Evolutionary conservation across 2,329 filamentous ascomycete genomes (phyloP).

Genomic region (Septoria linicola): DNA sequence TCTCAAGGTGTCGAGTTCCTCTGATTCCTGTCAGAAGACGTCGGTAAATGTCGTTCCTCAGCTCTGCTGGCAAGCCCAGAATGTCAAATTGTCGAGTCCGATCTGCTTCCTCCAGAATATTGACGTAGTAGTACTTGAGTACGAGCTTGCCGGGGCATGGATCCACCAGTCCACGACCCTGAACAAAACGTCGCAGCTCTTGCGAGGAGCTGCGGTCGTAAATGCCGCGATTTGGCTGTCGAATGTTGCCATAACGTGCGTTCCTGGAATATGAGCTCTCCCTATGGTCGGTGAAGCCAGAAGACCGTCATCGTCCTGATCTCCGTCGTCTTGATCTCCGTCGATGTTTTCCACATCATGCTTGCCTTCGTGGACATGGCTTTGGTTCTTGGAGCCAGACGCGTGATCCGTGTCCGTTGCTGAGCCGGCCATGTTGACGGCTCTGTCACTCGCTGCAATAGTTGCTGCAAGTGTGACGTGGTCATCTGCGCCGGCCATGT

Average conservation of each 20-base stretch:
- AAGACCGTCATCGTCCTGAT: too few relatives aligned
- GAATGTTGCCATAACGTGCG: background rate
- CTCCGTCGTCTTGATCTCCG: too few relatives aligned
- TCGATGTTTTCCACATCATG: too few relatives aligned
- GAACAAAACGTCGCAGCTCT: conserved; percentile 24
- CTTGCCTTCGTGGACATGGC: too few relatives aligned
- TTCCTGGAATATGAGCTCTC: conserved; percentile 9
- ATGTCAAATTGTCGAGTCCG: conserved; percentile 21
- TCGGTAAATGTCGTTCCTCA: conserved; percentile 27
- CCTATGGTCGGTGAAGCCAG: too few relatives aligned
- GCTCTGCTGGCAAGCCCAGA: conserved; percentile 28
- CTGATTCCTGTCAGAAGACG: conserved; percentile 16
- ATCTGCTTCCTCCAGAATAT: conserved; percentile 18
- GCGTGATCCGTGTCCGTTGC: too few relatives aligned
- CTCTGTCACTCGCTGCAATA: too few relatives aligned
- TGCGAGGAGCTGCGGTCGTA: conserved; percentile 17
- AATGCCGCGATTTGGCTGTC: background rate
- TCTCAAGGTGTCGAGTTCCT: conserved; percentile 10
- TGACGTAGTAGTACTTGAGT: conserved; percentile 26
- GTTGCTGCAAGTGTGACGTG: too few relatives aligned
- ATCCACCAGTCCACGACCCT: conserved; percentile 20
- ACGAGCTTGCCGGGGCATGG: conserved; percentile 24
- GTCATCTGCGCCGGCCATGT: too few relatives aligned
- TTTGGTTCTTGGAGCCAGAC: too few relatives aligned
- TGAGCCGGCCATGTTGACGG: too few relatives aligned